Base-by-base conservation (phyloP, 2,329 filamentous ascomycete species). In the Aspergillus fumigatus region DNA sequence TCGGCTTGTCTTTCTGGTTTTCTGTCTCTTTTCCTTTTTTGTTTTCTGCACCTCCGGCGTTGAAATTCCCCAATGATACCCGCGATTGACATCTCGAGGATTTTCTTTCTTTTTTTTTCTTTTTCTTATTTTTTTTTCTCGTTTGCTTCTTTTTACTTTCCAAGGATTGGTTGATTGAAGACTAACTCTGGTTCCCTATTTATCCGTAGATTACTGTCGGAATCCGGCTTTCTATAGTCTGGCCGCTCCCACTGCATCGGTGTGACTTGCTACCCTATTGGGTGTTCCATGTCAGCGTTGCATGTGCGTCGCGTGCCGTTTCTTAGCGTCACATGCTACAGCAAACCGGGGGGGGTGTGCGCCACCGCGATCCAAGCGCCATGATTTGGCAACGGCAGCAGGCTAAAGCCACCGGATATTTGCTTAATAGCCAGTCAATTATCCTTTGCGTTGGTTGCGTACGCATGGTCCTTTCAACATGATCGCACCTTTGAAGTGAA, bases 201-300 rank as follows among this genome's bases (percentile, higher is more conserved):
- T 60, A 59, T 60, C 54, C 58, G 73, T 76, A 77, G 75, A 74
- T 70, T 79, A 52, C 69, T 79, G 45, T 78, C 76, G 56, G 77
- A 79, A 67, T 79, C 77, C 51, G 77, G 77, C 58, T 79, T 79
- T 67, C 66, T 79, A 64, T 79, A 76, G 67, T 62, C 56, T 59
- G 61, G 48, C 53, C 54, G 45, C 49, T 40, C 49, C 29, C 29
- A 21, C 32, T 50, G 57, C 43, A 49, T 48, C 52, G 52, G 48
- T 49, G 57, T 51, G 51, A 52, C 41, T 41, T 51, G 52, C 51
- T 50, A 45, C 38, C 54, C 50, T 48, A 53, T 52, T 49, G 57
- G 52, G 38, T 51, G 52, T 51, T 59, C 56, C 56, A 47, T 60
- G 60, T 58, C 52, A 35, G 43, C 29, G 52, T 51, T 54, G 54